Percentiles rank a stretch among this genome's conserved stretches.
Conservation (phyloP, 1,284 basidiomycete species). For the Ustilago sp. region DNA sequence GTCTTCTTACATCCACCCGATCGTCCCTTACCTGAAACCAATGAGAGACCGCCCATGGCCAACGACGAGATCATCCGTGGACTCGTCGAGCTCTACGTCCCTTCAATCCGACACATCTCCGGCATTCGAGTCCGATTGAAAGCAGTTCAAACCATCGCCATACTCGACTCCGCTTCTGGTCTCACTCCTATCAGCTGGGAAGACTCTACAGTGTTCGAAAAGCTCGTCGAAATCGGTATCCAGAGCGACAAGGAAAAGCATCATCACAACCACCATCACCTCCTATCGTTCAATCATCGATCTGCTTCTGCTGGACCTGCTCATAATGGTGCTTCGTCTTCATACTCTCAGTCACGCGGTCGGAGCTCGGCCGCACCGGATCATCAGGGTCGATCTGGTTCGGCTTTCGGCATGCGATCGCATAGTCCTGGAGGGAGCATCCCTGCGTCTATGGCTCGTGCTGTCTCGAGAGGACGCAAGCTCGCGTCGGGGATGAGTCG, state of each 20-base stretch:
- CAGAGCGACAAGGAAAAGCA: slow-evolving; percentile 47
- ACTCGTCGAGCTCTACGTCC: slow-evolving; percentile 66
- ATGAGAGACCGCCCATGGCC: slow-evolving; percentile 61
- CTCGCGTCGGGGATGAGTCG: slow-evolving; percentile 48
- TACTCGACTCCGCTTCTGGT: slow-evolving; percentile 58
- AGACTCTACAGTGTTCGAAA: slow-evolving; percentile 65
- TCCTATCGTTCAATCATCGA: slow-evolving; percentile 31
- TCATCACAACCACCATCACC: slow-evolving; percentile 22
- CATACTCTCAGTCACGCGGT: slow-evolving; percentile 30
- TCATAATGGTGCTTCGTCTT: slow-evolving; percentile 17
- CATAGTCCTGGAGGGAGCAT: slow-evolving; percentile 50
- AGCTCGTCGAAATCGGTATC: slow-evolving; percentile 65
- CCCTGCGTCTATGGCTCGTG: slow-evolving; percentile 55
- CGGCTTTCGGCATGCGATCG: slow-evolving; percentile 43
- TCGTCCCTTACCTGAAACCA: slow-evolving; percentile 49
- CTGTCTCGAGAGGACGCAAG: slow-evolving; percentile 51
- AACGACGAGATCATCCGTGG: slow-evolving; percentile 68
- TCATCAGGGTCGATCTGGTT: slow-evolving; percentile 45
- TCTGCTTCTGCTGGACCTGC: slow-evolving; percentile 36
- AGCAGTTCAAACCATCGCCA: slow-evolving; percentile 65
- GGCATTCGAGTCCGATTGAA: slow-evolving; percentile 65
- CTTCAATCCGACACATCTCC: slow-evolving; percentile 61
- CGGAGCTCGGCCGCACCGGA: slow-evolving; percentile 40
- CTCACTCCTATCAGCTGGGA: slow-evolving; percentile 64
- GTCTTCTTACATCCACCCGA: slow-evolving; percentile 66